Evolutionary conservation across 2,329 filamentous ascomycete species (phyloP).

Genomic region (Penicillium frequentans): DNA sequence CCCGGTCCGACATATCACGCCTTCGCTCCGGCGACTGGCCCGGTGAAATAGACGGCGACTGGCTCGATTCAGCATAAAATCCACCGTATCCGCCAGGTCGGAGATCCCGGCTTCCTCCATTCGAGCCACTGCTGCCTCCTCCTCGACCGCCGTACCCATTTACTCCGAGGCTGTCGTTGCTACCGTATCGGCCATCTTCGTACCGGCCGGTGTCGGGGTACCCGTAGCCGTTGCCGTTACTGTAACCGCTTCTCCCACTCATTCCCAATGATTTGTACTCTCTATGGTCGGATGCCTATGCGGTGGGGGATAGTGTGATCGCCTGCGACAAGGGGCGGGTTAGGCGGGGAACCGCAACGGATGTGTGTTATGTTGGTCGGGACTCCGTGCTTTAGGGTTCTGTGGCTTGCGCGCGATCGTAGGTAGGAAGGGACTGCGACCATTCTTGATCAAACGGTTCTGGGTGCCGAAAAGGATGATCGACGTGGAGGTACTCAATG

Average conservation of each 20-base stretch:
- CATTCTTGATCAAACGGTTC: slow-evolving; percentile 23
- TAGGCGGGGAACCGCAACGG: slow-evolving; percentile 9
- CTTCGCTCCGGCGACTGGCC: slow-evolving; percentile 33
- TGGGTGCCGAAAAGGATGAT: slow-evolving; percentile 1
- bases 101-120: slow-evolving; percentile 31
- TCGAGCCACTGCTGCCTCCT: slow-evolving; percentile 10
- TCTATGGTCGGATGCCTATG: slow-evolving; percentile 5
- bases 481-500: slow-evolving; percentile 8
- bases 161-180: slow-evolving; percentile 30
- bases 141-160: slow-evolving; percentile 33
- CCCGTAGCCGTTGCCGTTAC: slow-evolving; percentile 41
- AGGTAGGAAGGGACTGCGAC: slow-evolving; percentile 2
- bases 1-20: slow-evolving; percentile 33
- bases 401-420: slow-evolving; percentile 16
- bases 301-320: slow-evolving; percentile 7
- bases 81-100: slow-evolving; percentile 48
- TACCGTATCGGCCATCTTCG: slow-evolving; percentile 36
- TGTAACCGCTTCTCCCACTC: slow-evolving; percentile 37
- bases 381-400: slow-evolving; percentile 10
- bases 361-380: not conserved
- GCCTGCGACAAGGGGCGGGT: slow-evolving; percentile 15
- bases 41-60: slow-evolving; percentile 27
- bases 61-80: slow-evolving; percentile 37
- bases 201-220: slow-evolving; percentile 36
- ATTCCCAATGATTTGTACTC: slow-evolving; percentile 25